Evolutionary conservation across 2,329 filamentous ascomycete genomes (phyloP), one percentile per base, ranked within the genome.

Genomic region (Epichloe bromicola): DNA sequence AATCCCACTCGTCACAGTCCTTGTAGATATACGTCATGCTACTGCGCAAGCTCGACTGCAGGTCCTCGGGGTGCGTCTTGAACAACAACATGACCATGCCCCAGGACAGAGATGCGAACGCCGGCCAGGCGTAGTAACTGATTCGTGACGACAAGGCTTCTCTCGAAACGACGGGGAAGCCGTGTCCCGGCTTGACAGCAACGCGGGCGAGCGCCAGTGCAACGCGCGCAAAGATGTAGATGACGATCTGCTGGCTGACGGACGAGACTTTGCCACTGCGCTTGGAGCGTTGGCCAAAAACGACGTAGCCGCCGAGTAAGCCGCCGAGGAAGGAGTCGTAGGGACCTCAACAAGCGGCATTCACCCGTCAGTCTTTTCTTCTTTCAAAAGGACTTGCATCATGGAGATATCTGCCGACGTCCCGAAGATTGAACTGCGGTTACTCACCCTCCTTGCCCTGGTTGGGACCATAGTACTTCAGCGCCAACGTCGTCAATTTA

Each of bases 21-120:
- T 81, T 76, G 66, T 91, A 98, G 74, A 98, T 95, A 64, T 98
- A 98, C 60, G 81, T 87, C 93, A 98, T 98, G 72, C 89, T 96
- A 70, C 83, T 90, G 66, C 88, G 79, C 74, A 98, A 70, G 67
- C 90, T 96, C 54, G 83, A 81, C 75, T 96, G 93, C 64, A 98
- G 78, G 51, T 86, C 88, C 61, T 94, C 88, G 5, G 93, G 89
- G 71, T 97, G 83, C 79, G 86, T 87, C 60, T 86, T 80, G 74
- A 96, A 98, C 54, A 98, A 70, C 71, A 91, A 88, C 93, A 98
- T 98, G 56, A 98, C 89, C 62, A 82, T 74, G 4, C 85, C 93
- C 93, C 93, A 98, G 63, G 85, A 94, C 57, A 91, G 61, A 59
- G 85, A 86, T 41, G 93, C 91, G 70, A 98, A 98, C 2, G 85